Evolutionary conservation across 2,329 filamentous ascomycete genomes (phyloP).

Genomic region (Hirsutella minnesotensis): DNA sequence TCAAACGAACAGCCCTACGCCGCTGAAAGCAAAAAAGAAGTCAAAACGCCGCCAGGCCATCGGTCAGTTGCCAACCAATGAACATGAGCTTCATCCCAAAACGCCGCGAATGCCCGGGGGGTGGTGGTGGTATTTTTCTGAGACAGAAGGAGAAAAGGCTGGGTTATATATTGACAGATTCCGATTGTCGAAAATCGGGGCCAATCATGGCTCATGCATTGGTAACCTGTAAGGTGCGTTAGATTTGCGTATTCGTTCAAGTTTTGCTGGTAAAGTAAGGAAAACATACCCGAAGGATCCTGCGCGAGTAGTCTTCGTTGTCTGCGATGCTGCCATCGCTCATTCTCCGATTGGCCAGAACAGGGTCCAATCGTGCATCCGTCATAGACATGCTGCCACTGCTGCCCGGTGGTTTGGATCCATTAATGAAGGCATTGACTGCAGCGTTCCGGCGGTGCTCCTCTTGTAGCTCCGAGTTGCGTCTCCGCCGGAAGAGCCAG

Average conservation of each 20-base stretch:
- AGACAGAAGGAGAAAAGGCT: slow-evolving; percentile 18
- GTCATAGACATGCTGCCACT: slow-evolving; percentile 58
- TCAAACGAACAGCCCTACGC: slow-evolving; percentile 23
- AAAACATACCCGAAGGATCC: slow-evolving; percentile 75
- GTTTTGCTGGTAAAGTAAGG: not conserved
- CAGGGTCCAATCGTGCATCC: slow-evolving; percentile 77
- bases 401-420: slow-evolving; percentile 49
- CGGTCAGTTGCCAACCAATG: slow-evolving; percentile 19
- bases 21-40: slow-evolving; percentile 17
- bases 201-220: slow-evolving; percentile 35
- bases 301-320: slow-evolving; percentile 91
- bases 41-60: slow-evolving; percentile 25
- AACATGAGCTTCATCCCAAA: slow-evolving; percentile 27
- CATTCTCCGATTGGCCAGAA: slow-evolving; percentile 71
- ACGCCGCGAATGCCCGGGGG: slow-evolving; percentile 29
- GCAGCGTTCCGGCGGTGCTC: slow-evolving; percentile 74
- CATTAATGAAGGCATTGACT: slow-evolving; percentile 63
- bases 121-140: slow-evolving; percentile 7
- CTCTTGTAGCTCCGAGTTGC: slow-evolving; percentile 67
- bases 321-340: slow-evolving; percentile 96
- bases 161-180: slow-evolving; percentile 6
- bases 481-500: slow-evolving; percentile 64
- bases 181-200: slow-evolving; percentile 4
- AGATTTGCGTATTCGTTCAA: not conserved
- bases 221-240: slow-evolving; percentile 32